Evolutionary conservation across 306 rosid genomes (phyloP).

Genomic region (Prunus mongolica): DNA sequence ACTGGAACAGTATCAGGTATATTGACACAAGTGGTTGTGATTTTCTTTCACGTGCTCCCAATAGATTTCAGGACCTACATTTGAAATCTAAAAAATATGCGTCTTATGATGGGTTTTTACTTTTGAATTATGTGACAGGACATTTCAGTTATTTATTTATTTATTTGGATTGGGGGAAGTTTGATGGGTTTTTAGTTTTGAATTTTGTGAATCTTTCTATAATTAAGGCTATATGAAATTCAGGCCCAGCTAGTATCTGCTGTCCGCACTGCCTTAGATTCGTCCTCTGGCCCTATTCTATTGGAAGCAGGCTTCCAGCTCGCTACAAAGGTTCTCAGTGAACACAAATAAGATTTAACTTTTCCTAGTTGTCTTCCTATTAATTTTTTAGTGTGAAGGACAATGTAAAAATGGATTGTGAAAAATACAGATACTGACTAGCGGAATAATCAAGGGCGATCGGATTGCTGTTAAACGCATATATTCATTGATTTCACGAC

Average conservation of each 20-base stretch:
- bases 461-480: slow-evolving; percentile 87
- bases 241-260: slow-evolving; percentile 98
- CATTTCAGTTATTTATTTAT: neutral
- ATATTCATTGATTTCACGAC: slow-evolving; percentile 85
- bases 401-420: slow-evolving; percentile 11
- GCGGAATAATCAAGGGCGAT: slow-evolving; percentile 90
- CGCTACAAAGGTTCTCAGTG: slow-evolving; percentile 79
- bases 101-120: no score
- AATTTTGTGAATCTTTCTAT: slow-evolving; percentile 24
- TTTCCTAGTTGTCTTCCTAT: slow-evolving; percentile 10
- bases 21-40: neutral
- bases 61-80: neutral
- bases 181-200: slow-evolving; percentile 2
- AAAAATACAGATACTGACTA: slow-evolving; percentile 76
- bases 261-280: slow-evolving; percentile 87
- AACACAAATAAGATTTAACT: slow-evolving; percentile 5
- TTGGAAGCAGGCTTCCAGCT: slow-evolving; percentile 95
- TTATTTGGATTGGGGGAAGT: neutral
- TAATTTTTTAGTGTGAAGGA: neutral
- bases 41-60: neutral
- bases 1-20: slow-evolving; percentile 94
- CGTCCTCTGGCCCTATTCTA: slow-evolving; percentile 82
- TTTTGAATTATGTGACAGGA: neutral
- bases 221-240: slow-evolving; percentile 30
- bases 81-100: neutral